phyloP scores from a whole-genome alignment of 2,329 filamentous ascomycete genomes.

The Byssothecium circinans region DNA sequence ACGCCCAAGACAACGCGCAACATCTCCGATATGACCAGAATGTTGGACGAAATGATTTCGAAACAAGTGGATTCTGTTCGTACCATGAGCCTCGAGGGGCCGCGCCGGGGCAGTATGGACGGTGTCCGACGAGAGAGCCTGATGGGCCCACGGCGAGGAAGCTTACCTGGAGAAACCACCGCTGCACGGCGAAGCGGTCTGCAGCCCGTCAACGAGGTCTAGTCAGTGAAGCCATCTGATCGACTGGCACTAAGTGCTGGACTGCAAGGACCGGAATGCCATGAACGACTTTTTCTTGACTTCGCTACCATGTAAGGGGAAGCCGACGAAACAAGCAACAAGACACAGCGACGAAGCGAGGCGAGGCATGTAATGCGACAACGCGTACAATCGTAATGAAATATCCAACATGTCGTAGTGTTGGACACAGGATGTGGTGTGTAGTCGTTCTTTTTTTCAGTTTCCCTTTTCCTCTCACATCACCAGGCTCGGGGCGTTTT shows the following conservation, averaged over 20 bases:
- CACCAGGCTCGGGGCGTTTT: neutral
- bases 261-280: slow-evolving; percentile 12
- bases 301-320: slow-evolving; percentile 7
- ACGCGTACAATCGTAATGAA: neutral
- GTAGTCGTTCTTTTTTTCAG: neutral
- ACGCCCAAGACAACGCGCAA: slow-evolving; percentile 57
- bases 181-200: slow-evolving; percentile 50
- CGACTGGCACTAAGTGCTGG: slow-evolving; percentile 10
- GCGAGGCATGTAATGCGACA: neutral
- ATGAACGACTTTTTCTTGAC: neutral
- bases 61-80: slow-evolving; percentile 83
- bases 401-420: neutral
- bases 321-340: neutral
- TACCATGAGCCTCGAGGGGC: slow-evolving; percentile 68
- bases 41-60: slow-evolving; percentile 96
- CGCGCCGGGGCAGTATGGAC: slow-evolving; percentile 39
- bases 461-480: neutral
- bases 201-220: slow-evolving; percentile 16
- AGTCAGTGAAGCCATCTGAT: slow-evolving; percentile 8
- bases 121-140: neutral
- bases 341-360: neutral
- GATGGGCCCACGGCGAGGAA: slow-evolving; percentile 55
- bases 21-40: slow-evolving; percentile 88
- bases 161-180: slow-evolving; percentile 56
- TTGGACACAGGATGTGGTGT: neutral